These are phyloP conservation scores for Ilex aquifolium DNA, from an alignment of 257 asterid genomes.

Conservation along the genomic window DNA sequence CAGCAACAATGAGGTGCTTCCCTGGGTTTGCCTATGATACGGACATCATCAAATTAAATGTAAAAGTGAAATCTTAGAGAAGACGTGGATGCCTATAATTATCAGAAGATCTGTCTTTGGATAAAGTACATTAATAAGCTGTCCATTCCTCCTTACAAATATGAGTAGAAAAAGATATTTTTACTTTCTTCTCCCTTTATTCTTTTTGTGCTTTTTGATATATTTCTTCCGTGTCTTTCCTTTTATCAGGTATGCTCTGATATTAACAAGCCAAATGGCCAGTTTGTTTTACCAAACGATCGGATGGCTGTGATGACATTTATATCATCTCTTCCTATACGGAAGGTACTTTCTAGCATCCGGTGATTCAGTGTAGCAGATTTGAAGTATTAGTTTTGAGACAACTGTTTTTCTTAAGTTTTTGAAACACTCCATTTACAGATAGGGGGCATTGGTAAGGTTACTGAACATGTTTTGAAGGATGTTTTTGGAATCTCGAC, in stretches of 20 bases:
- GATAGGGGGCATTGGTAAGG: slow-evolving; percentile 98
- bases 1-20: not conserved
- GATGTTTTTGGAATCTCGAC: slow-evolving; percentile 74
- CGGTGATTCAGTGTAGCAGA: slow-evolving; percentile 8
- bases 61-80: too few relatives aligned
- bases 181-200: too few relatives aligned
- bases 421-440: slow-evolving; percentile 23
- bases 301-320: slow-evolving; percentile 76
- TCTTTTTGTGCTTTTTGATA: not conserved
- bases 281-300: slow-evolving; percentile 77
- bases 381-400: slow-evolving; percentile 1
- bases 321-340: slow-evolving; percentile 83
- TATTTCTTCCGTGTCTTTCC: slow-evolving; percentile 4
- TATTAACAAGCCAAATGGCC: slow-evolving; percentile 96
- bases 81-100: too few relatives aligned
- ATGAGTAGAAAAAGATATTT: too few relatives aligned
- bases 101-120: too few relatives aligned
- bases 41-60: too few relatives aligned
- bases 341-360: slow-evolving; percentile 59
- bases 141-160: too few relatives aligned
- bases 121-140: too few relatives aligned
- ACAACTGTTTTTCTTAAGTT: not conserved
- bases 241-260: slow-evolving; percentile 82
- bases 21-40: too few relatives aligned
- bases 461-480: slow-evolving; percentile 76